These are phyloP conservation scores for Selaginella moellendorffii DNA, from an alignment of 75 land plant genomes.

Conservation along the genomic window DNA sequence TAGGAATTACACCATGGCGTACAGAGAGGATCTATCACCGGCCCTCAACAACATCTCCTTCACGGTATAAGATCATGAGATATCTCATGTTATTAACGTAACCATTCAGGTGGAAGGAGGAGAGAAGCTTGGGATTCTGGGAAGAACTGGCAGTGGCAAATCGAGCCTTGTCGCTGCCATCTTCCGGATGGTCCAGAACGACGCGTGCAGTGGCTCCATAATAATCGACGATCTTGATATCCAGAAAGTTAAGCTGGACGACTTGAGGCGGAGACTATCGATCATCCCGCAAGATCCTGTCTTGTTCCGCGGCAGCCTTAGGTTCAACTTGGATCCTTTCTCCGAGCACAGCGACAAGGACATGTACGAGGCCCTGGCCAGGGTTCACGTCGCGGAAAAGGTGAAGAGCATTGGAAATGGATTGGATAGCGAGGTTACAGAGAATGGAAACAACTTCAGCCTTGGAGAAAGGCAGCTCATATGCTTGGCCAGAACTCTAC, in stretches of 20 bases:
- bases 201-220: constrained; percentile 14
- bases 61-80: no score
- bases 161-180: constrained; percentile 29
- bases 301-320: constrained; percentile 20
- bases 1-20: constrained; percentile 22
- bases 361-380: constrained; percentile 21
- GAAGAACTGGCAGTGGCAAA: constrained; percentile 32
- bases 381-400: constrained; percentile 20
- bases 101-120: constrained; percentile 13
- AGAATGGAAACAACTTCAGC: constrained; percentile 31
- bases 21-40: constrained; percentile 24
- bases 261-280: constrained; percentile 25
- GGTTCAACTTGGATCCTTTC: constrained; percentile 31
- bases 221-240: constrained; percentile 24
- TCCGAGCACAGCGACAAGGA: constrained; percentile 16
- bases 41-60: constrained; percentile 21
- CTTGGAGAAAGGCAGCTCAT: constrained; percentile 30
- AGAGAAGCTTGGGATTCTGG: constrained; percentile 29
- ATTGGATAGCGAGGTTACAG: constrained; percentile 16
- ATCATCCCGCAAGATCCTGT: constrained; percentile 35
- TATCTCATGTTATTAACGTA: not conserved
- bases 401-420: constrained; percentile 18
- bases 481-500: constrained; percentile 24
- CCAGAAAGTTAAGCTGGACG: constrained; percentile 19
- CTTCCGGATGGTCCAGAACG: constrained; percentile 19